Evolutionary conservation across 1,284 basidiomycete genomes (phyloP), one percentile per base, ranked within the genome.

Genomic region (Trichosporon sp.): DNA sequence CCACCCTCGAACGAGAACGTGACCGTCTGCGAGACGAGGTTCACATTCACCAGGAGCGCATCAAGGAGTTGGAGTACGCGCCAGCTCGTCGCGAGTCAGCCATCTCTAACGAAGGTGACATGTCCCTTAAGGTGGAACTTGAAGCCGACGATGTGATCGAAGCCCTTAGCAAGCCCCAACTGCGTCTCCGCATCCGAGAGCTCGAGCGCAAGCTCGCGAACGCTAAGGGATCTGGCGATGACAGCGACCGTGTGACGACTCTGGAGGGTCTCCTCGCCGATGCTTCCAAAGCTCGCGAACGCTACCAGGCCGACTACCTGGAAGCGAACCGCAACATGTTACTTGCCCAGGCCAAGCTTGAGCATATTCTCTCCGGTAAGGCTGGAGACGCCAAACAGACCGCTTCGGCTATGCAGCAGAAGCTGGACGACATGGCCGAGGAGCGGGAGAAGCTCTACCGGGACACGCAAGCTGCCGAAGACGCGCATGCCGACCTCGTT

Each of bases 251-350:
- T 26, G 85, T 94, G 2, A 81, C 93, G 12, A 92, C 96, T 6
- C 86, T 98, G 48, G 93, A 98, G 85, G 95, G 93, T 76, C 84
- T 97, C 71, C 86, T 98, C 67, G 92, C 94, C 67, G 96, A 98
- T 78, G 91, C 94, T 43, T 94, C 92, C 75, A 87, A 91, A 74
- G 91, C 93, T 89, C 96, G 96, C 85, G 87, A 89, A 46, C 87
- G 93, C 35, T 98, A 98, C 78, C 94, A 98, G 83, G 85, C 87
- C 12, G 95, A 98, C 80, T 97, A 96, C 80, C 86, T 98, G 10
- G 87, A 89, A 2, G 91, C 91, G 32, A 93, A 96, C 81, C 87
- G 93, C 32, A 91, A 92, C 83, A 92, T 91, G 80, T 87, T 97
- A 31, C 87, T 92, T 2, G 82, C 96, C 35, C 90, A 93, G 80